Evolutionary conservation across 495 filamentous ascomycete species (phyloP), one percentile per base, ranked within the genome.

Genomic region (Penicillium chermesinum): DNA sequence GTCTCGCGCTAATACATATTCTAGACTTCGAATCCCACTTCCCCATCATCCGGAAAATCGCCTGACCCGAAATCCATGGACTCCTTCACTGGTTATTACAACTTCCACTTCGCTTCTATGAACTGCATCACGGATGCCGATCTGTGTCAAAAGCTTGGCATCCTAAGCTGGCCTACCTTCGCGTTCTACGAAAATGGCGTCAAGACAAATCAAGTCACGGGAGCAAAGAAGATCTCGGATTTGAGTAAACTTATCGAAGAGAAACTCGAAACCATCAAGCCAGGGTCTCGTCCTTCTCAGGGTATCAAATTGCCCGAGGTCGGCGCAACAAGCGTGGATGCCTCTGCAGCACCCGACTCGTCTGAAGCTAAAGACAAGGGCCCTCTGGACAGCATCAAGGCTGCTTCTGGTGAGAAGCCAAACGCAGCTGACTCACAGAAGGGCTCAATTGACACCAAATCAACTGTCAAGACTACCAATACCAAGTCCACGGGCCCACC

Each of bases 31-130:
- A 83, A 87, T 57, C 84, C 88, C 1, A 43, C 83, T 30, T 66
- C 66, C 22, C 57, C 71, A 15, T 62, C 72, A 7, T 67, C 70
- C 15, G 53, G 61, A 9, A 72, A 73, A 55, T 63, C 69, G 18
- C 50, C 69, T 14, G 72, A 73, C 22, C 62, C 67, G 2, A 58
- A 77, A 37, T 77, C 77, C n/a, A 35, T 80, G 27, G 84, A 85
- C 54, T 76, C 77, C 1, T 86, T 86, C 55, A 76, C 77, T 8
- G 71, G 76, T 30, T 93, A 83, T 64, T 97, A 96, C 64, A 80
- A 95, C 66, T 91, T 97, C 67, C 82, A 88, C 55, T 96, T 97
- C 59, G 93, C 77, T 2, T 76, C 76, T 22, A 62, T 98, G 50
- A 89, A 97, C 64, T 98, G 93, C 67, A 62, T 87, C 34, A 87